Evolutionary conservation across 345 rosid species (phyloP), one percentile per base, ranked within the genome.

Genomic region (Kandelia obovata): DNA sequence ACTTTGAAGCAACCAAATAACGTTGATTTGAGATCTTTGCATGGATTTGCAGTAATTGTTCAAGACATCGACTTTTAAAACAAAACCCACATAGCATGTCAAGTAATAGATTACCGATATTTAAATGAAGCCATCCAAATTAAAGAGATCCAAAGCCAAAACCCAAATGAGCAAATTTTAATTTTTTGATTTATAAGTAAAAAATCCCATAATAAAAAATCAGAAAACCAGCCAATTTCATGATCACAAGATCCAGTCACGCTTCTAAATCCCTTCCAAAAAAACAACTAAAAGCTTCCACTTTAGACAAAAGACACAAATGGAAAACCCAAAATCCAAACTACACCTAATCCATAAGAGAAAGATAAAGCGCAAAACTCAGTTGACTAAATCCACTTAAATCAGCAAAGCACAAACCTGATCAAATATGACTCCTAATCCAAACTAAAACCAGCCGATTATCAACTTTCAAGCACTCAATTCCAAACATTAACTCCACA

Each of bases 381-480:
- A 67, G 53, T 11, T 26, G 1, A 10, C 52, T 47, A 32, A 39
- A 28, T 20, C 53, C 27, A 61, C 15, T 23, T 28, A 3, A 46
- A 6, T 47, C 17, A 25, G 7, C 51, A 49, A 32, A 37, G 53
- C 46, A 43, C 28, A 62, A 46, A 31, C 37, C 69, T 19, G 19
- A 31, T 65, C 21, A 64, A 11, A 28, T 23, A 5, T 23, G 37
- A 35, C 21, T 6, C 39, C 64, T 31, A 58, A 32, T 19, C 62
- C 62, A 72, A 58, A 35, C 59, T 26, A 63, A 55, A 70, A 70
- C 65, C 58, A 17, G 2, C 58, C 49, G 62, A 59, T 58, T 53
- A 71, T 57, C 75, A 73, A 30, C 65, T 68, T 53, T 58, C 73
- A 73, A 62, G 20, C 20, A 65, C n/a, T 28, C 53, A 64, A 39